phyloP scores from a whole-genome alignment of 208 protist species.

The Leishmania amazonensis region DNA sequence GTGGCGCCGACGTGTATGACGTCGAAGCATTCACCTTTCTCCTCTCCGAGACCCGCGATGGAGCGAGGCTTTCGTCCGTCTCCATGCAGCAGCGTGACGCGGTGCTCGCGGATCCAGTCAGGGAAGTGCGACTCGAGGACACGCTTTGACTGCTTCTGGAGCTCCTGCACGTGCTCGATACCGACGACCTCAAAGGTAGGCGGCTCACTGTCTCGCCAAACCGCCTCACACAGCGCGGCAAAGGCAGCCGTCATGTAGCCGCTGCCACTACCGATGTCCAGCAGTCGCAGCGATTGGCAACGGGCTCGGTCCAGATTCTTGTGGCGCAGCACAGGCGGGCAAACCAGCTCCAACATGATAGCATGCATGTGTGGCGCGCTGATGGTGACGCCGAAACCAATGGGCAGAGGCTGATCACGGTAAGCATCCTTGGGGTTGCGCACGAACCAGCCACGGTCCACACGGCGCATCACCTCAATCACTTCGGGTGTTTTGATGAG shows the following conservation, averaged over 20 bases:
- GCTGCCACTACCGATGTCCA: slow-evolving; percentile 90
- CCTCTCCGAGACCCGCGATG: slow-evolving; percentile 15
- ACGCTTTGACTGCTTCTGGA: slow-evolving; percentile 45
- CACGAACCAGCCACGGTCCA: slow-evolving; percentile 86
- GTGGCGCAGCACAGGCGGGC: slow-evolving; percentile 41
- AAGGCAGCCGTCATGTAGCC: slow-evolving; percentile 89
- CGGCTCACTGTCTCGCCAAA: slow-evolving; percentile 12
- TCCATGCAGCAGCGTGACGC: slow-evolving; percentile 56
- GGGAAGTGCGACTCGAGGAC: slow-evolving; percentile 51
- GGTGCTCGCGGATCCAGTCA: slow-evolving; percentile 36
- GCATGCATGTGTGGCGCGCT: slow-evolving; percentile 94
- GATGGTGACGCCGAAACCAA: slow-evolving; percentile 85
- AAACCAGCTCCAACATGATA: slow-evolving; percentile 80
- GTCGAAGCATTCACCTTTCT: slow-evolving; percentile 42
- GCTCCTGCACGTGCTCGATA: slow-evolving; percentile 77
- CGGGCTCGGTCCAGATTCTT: slow-evolving; percentile 5
- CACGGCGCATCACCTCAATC: slow-evolving; percentile 52
- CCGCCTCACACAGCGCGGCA: slow-evolving; percentile 50
- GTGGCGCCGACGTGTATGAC: slow-evolving; percentile 91
- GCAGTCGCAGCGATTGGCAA: slow-evolving; percentile 34
- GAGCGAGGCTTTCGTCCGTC: slow-evolving; percentile 60
- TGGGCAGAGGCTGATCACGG: slow-evolving; percentile 71
- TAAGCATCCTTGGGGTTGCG: slow-evolving; percentile 47
- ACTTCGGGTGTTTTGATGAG: slow-evolving; percentile 63
- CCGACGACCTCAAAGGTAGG: slow-evolving; percentile 58